phyloP scores from a whole-genome alignment of 2,329 filamentous ascomycete species.

The Lachnellula willkommii region DNA sequence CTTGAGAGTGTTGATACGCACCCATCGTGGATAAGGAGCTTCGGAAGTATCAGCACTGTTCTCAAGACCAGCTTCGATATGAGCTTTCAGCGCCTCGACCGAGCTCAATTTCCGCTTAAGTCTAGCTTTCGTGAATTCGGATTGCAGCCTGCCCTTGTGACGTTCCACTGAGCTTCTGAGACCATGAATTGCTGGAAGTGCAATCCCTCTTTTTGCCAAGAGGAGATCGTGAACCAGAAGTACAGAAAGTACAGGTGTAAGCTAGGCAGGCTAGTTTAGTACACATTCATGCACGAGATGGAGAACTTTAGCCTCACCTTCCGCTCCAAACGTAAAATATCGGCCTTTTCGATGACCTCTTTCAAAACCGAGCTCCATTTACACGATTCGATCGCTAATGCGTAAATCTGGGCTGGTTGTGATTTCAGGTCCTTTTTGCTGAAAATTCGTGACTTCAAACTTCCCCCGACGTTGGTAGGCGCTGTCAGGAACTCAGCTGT shows the following conservation, averaged over 20 bases:
- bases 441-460: constrained; percentile 82
- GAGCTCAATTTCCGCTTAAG: constrained; percentile 66
- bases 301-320: constrained; percentile 56
- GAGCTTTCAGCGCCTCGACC: constrained; percentile 57
- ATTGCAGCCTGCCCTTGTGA: constrained; percentile 73
- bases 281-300: background rate
- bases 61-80: constrained; percentile 49
- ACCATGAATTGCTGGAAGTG: constrained; percentile 73
- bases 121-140: constrained; percentile 77
- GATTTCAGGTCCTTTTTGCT: constrained; percentile 69
- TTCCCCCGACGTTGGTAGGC: constrained; percentile 64
- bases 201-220: constrained; percentile 74
- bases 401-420: constrained; percentile 76
- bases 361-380: constrained; percentile 88
- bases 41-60: constrained; percentile 32
- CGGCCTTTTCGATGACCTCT: constrained; percentile 80
- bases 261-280: constrained; percentile 42
- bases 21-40: constrained; percentile 74
- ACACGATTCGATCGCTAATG: constrained; percentile 75
- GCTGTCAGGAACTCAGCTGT: constrained; percentile 68
- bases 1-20: constrained; percentile 77
- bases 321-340: constrained; percentile 70
- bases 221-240: constrained; percentile 84
- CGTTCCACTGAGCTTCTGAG: constrained; percentile 69
- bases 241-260: constrained; percentile 73